Conservation (phyloP, 805 yeast genomes). For the Candida ovalis region DNA sequence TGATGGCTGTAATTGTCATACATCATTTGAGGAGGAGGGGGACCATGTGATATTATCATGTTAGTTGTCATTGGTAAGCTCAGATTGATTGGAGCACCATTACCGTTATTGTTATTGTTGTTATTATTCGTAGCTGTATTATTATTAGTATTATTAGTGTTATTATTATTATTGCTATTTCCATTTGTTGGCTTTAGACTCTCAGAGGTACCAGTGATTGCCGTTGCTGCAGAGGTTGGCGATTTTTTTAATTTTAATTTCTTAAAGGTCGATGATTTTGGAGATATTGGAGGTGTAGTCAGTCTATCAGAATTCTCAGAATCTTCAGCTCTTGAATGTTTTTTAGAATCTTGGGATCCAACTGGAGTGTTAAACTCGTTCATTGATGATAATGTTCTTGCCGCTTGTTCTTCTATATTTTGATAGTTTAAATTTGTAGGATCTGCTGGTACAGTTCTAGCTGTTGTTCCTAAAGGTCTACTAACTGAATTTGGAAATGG, state of each 20-base stretch:
- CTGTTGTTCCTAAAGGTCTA: neutral
- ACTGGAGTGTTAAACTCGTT: conserved; percentile 11
- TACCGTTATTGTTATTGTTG: neutral
- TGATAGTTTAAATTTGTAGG: conserved; percentile 6
- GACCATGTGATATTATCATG: neutral
- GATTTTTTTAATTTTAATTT: conserved; percentile 17
- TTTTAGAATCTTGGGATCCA: neutral
- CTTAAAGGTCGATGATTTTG: conserved; percentile 18
- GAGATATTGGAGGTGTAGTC: conserved; percentile 24
- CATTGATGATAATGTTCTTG: conserved; percentile 26
- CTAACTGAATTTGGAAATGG: neutral
- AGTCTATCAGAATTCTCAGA: conserved; percentile 9
- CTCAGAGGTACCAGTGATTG: no score
- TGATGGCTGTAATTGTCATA: neutral
- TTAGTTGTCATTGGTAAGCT: neutral
- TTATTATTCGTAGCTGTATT: neutral
- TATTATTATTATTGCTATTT: neutral
- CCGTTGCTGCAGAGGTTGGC: conserved; percentile 4
- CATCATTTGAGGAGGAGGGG: neutral
- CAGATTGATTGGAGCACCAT: neutral
- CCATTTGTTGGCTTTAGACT: neutral
- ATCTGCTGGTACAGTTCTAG: neutral
- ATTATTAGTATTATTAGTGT: neutral
- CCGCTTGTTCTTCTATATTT: conserved; percentile 28
- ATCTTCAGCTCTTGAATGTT: neutral